Evolutionary conservation across 768 basidiomycete species (phyloP).

Genomic region (Suillus tomentosus): DNA sequence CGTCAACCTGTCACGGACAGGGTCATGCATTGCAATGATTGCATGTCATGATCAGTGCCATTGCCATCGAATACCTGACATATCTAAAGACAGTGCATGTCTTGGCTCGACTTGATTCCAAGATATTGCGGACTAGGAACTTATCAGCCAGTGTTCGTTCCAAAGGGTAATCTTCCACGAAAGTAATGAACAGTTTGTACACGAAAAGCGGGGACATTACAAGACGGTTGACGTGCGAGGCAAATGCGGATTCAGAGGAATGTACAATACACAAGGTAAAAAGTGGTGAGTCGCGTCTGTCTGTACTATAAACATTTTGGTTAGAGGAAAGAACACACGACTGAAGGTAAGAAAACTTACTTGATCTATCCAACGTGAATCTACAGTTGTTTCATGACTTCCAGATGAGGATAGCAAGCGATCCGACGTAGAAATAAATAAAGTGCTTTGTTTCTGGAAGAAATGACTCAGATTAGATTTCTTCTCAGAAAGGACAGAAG

Average conservation of each 20-base stretch:
- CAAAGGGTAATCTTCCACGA: background rate
- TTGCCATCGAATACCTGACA: background rate
- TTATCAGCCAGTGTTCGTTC: background rate
- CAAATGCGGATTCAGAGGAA: conserved; percentile 21
- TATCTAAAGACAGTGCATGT: background rate
- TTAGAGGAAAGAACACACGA: background rate
- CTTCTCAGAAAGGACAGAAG: background rate
- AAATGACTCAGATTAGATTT: conserved; percentile 15
- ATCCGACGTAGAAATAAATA: conserved; percentile 97
- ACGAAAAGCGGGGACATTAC: conserved; percentile 27
- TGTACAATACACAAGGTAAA: conserved; percentile 28
- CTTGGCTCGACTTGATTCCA: background rate
- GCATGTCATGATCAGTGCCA: background rate
- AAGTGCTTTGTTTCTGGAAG: conserved; percentile 92
- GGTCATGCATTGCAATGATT: background rate
- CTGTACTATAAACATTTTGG: conserved; percentile 14
- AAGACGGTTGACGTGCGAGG: conserved; percentile 22
- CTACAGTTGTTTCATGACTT: conserved; percentile 62
- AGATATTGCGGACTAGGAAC: background rate
- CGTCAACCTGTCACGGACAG: background rate
- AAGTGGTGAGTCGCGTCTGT: conserved; percentile 16
- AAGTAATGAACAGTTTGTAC: conserved; percentile 16
- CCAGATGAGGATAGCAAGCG: conserved; percentile 93
- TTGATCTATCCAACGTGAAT: conserved; percentile 24
- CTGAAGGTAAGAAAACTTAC: conserved; percentile 18